Evolutionary conservation across 305 asterid species (phyloP), one percentile per base, ranked within the genome.

Genomic region (Fraxinus nigra): DNA sequence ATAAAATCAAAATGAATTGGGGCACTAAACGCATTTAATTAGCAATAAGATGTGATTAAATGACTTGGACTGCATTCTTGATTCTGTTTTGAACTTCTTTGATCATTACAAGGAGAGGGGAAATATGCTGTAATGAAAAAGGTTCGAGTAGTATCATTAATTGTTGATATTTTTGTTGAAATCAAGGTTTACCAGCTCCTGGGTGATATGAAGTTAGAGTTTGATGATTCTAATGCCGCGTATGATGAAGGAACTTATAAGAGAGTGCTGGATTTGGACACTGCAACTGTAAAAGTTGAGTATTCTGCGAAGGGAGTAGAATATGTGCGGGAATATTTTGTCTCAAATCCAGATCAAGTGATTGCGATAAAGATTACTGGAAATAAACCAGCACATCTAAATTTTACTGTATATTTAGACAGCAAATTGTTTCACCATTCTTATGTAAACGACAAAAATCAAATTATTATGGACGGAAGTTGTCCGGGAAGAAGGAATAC

Each of bases 171-270:
- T 34, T 76, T 40, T 82, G 80, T 74, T 77, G 61, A 73, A 48
- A 73, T 84, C 24, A 83, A 93, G 97, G 97, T 90, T 70, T 93
- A 93, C 89, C 97, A 93, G 91, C 94, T 90, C 61, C 79, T 93
- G 84, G 98, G 98, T 79, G 98, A 93, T 84, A 79, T 93, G 22
- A 93, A 85, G 77, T 87, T 93, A 26, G 91, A 91, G 13, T 92
- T 93, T 78, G 90, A 84, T 28, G 84, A 85, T 70, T 88, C 93
- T 20, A 92, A 87, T 70, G 85, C 83, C 30, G 76, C 87, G 16
- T 89, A 84, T 46, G 83, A 85, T 32, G 85, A 84, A 83, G 87
- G 79, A 74, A 88, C 90, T 40, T 93, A 93, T 78, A 83, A 89
- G 65, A 89, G 97, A 85, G 94, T 87, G 86, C 89, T 93, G 87